Evolutionary conservation across 129 eudicot species (phyloP).

Genomic region (Centaurea solstitialis): DNA sequence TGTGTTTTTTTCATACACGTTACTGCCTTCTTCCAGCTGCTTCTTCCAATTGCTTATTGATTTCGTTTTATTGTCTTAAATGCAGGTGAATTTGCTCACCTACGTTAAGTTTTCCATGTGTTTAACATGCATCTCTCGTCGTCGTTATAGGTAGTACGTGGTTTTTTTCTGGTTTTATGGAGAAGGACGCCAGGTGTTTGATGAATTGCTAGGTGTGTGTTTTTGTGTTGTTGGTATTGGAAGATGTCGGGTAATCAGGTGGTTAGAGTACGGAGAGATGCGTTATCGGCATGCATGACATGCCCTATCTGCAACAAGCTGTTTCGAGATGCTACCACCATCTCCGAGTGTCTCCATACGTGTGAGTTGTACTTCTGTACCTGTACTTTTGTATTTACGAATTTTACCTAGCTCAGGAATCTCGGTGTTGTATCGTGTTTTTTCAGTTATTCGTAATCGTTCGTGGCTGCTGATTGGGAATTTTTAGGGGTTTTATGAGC

Average conservation of each 20-base stretch:
- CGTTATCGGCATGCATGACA: constrained; percentile 92
- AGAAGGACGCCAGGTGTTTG: constrained; percentile 28
- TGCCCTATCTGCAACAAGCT: constrained; percentile 87
- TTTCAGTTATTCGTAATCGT: background rate
- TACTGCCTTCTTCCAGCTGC: background rate
- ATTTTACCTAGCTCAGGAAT: background rate
- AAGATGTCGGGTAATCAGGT: constrained; percentile 70
- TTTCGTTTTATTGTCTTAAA: constrained; percentile 31
- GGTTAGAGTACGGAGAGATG: constrained; percentile 52
- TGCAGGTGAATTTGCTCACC: constrained; percentile 36
- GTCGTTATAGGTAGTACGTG: constrained; percentile 23
- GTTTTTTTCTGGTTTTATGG: constrained; percentile 11
- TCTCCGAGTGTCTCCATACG: constrained; percentile 91
- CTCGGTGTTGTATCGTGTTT: background rate
- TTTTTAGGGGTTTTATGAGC: background rate
- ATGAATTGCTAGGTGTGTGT: constrained; percentile 12
- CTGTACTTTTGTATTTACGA: background rate
- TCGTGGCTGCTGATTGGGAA: background rate
- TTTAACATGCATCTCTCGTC: constrained; percentile 65
- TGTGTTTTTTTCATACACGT: background rate
- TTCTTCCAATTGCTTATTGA: constrained; percentile 14
- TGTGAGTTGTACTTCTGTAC: constrained; percentile 50
- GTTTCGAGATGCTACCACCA: constrained; percentile 81
- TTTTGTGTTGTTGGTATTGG: background rate
- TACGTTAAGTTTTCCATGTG: constrained; percentile 36